A percentile compares a stretch with the other conserved stretches of the same genome.
Evolutionary conservation across 768 basidiomycete species (phyloP).

Genomic region (Inosperma sp.): DNA sequence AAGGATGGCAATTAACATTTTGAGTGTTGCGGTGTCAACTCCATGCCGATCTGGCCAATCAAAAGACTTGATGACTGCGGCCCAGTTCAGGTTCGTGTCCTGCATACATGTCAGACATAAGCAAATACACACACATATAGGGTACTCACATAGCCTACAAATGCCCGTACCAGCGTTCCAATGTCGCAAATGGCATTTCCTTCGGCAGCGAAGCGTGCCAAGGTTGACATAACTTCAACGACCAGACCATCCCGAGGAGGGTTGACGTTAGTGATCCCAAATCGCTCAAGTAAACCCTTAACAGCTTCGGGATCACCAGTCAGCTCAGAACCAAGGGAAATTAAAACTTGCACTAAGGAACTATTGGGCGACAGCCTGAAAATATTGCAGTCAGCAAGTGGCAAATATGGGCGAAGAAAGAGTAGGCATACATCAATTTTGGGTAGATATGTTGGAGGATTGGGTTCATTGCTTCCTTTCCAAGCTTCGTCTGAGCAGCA

Average conservation of each 20-base stretch:
- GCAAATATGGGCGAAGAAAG: constrained; percentile 13
- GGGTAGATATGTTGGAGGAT: constrained; percentile 72
- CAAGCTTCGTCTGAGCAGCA: constrained; percentile 76
- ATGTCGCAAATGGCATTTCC: constrained; percentile 72
- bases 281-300: constrained; percentile 64
- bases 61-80: constrained; percentile 77
- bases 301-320: constrained; percentile 70
- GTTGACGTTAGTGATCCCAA: constrained; percentile 65
- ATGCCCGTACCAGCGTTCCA: constrained; percentile 63
- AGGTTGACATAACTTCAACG: constrained; percentile 62
- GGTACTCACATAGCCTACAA: constrained; percentile 66
- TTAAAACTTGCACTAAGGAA: constrained; percentile 68
- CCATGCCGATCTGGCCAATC: constrained; percentile 81
- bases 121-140: constrained; percentile 2
- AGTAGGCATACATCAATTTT: constrained; percentile 67
- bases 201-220: constrained; percentile 68
- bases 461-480: constrained; percentile 67
- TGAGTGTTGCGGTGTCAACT: constrained; percentile 85
- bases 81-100: constrained; percentile 72
- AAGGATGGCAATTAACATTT: constrained; percentile 84
- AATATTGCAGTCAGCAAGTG: constrained; percentile 11
- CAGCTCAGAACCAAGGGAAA: constrained; percentile 76
- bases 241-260: constrained; percentile 71
- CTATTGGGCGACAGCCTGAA: constrained; percentile 61
- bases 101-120: constrained; percentile 26